Conservation (phyloP, 495 filamentous ascomycete species). For the Penicillium daleae region DNA sequence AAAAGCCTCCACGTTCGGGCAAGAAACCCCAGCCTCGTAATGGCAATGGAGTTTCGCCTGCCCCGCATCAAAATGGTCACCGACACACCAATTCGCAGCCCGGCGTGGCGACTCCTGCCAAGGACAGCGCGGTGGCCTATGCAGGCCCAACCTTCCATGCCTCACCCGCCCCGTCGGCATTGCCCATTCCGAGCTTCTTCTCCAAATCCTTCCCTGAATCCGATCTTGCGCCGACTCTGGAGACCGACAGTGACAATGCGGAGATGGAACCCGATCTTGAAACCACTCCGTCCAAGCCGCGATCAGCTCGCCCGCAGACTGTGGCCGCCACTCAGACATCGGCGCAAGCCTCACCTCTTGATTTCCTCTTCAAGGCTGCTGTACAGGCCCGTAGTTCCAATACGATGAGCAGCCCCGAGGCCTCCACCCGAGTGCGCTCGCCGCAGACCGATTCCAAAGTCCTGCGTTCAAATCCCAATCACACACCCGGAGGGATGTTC, state of each 20-base stretch:
- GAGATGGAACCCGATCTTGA: conserved; percentile 41
- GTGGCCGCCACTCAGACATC: conserved; percentile 29
- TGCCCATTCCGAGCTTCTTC: conserved; percentile 91
- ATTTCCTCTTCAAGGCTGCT: conserved; percentile 87
- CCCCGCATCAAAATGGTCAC: conserved; percentile 27
- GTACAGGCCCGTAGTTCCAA: conserved; percentile 59
- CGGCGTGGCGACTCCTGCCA: conserved; percentile 49
- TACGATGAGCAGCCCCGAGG: conserved; percentile 49
- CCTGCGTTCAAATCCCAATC: conserved; percentile 30
- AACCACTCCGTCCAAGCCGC: conserved; percentile 49
- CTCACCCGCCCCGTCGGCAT: conserved; percentile 88
- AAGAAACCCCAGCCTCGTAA: conserved; percentile 44
- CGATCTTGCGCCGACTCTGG: conserved; percentile 41
- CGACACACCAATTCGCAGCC: conserved; percentile 41
- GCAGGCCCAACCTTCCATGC: conserved; percentile 95
- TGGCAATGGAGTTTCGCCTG: conserved; percentile 30
- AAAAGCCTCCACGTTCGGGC: conserved; percentile 41
- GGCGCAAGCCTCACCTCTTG: conserved; percentile 74
- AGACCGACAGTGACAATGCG: conserved; percentile 43
- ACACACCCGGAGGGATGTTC: conserved; percentile 60
- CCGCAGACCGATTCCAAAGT: conserved; percentile 43
- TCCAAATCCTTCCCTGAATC: conserved; percentile 75
- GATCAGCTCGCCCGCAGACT: conserved; percentile 27
- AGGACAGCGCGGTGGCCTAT: conserved; percentile 62
- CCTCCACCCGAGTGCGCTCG: conserved; percentile 38